Base-by-base conservation (phyloP, 83 land plant species). In the Thuja plicata region DNA sequence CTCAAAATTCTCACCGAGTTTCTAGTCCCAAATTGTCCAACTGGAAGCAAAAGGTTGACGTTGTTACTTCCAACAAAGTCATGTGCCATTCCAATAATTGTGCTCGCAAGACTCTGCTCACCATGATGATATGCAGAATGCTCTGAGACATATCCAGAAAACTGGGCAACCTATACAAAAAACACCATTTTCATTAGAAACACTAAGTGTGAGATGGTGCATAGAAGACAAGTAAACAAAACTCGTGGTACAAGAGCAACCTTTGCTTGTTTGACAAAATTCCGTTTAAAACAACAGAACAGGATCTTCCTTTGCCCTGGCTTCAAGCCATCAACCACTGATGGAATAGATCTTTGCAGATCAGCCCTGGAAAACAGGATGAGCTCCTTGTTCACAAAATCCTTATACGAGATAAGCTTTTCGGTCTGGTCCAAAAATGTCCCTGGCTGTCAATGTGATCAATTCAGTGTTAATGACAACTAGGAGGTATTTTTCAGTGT, bases 51-150 rank as follows among this genome's bases (percentile, higher is more conserved):
- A 55, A 98, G 94, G 88, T 98, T 98, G 71, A 98, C 94, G 91
- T 98, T 98, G 94, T 98, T 98, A 90, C 99, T 98, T 73, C 99
- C 99, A 9, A 98, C 98, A 91, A 90, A 98, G 87, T 96, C 95
- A 81, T 98, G 99, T 34, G 99, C 99, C 99, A 98, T 98, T 55
- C 99, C 99, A 60, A 98, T 95, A 30, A 98, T 98, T 85, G 99
- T 98, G 85, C 96, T 93, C 16, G 96, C 96, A 57, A 98, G 95
- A 94, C 99, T 97, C 90, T 94, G 96, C 91, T 98, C 99, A 50
- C 99, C 99, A 93, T 98, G 99, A 91, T 98, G 99, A 87, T 98
- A 98, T 40, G 99, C 99, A 86, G 99, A 98, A 77, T 98, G 98
- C 91, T 98, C 99, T 40, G 99, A 96, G 37, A 98, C 99, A 91